Base-by-base conservation (phyloP, 2,329 filamentous ascomycete species). In the Colletotrichum musicola region DNA sequence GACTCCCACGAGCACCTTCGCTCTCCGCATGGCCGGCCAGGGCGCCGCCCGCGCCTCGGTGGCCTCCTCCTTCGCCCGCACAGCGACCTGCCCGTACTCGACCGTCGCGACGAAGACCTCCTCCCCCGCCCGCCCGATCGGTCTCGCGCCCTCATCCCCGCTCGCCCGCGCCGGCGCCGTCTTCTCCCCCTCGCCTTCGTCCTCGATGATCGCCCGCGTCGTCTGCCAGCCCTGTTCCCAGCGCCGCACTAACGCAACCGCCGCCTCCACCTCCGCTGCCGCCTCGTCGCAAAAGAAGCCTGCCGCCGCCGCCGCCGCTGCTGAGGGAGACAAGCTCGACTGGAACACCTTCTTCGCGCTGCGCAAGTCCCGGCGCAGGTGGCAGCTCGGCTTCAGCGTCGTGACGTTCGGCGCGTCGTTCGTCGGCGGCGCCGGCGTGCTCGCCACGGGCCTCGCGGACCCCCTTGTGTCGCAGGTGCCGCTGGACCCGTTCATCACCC, bases 271-370 rank as follows among this genome's bases (percentile, higher is more conserved):
- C 22, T 25, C 22, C 49, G 54, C 54, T 44, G 56, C 54, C 56
- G 54, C 68, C 47, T 64, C 61, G 56, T 68, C 61, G 55, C 65
- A 65, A 65, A 54, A 35, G 57, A 49, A 55, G 44, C 12, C 74
- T 49, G 60, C 51, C 25, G 18, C 74, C 50, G 60, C 51, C 20
- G 18, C 74, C 73, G 60, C 69, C 46, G 25, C 69, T 7, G 65
- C 57, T 18, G 51, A 64, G 62, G 61, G 62, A 59, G 58, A 74
- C 42, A 76, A 80, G n/a, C 88, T 95, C 49, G 89, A 94, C 81
- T 98, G 95, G 95, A 92, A 98, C 83, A 90, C 89, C 60, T 98
- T 97, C 85, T 97, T 98, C 85, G 89, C 90, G 78, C 90, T 98
- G 69, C 94, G 95, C 76, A 92, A 94, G 75, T 92, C 90, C 69